phyloP scores from a whole-genome alignment of 345 rosid genomes.

The Eucalyptus polyanthemos region DNA sequence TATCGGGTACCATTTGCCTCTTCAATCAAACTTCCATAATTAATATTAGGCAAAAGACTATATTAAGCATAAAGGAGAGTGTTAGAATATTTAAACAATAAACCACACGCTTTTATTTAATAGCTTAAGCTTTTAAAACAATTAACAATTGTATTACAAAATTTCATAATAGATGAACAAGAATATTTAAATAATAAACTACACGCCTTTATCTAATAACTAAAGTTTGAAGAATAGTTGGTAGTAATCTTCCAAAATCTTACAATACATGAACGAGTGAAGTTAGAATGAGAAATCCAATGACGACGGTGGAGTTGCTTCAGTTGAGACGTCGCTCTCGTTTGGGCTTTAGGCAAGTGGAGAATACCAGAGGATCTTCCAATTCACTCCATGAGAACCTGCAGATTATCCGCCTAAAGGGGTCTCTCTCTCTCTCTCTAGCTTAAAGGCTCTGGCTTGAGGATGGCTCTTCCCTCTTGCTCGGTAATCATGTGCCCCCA shows the following conservation, averaged over 20 bases:
- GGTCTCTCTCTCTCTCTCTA: background rate
- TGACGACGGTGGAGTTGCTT: background rate
- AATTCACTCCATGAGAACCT: background rate
- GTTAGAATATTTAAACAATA: too few relatives aligned
- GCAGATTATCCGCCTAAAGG: background rate
- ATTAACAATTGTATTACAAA: accelerated
- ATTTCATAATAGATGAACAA: accelerated
- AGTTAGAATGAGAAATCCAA: background rate
- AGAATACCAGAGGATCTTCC: background rate
- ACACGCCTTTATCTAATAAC: accelerated
- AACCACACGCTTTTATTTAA: accelerated
- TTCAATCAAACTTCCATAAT: too few relatives aligned
- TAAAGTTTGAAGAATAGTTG: accelerated
- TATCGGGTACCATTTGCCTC: accelerated
- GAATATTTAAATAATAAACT: too few relatives aligned
- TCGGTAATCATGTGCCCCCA: background rate
- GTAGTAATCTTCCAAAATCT: accelerated
- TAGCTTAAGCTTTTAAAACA: accelerated
- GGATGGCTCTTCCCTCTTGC: background rate
- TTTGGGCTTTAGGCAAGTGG: background rate
- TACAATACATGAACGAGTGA: accelerated
- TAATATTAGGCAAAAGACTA: too few relatives aligned
- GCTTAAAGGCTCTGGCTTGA: background rate
- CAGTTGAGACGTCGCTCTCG: background rate
- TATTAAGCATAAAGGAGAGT: accelerated